Evolutionary conservation across 148 eudicot genomes (phyloP).

Genomic region (Vaccinium myrtillus): DNA sequence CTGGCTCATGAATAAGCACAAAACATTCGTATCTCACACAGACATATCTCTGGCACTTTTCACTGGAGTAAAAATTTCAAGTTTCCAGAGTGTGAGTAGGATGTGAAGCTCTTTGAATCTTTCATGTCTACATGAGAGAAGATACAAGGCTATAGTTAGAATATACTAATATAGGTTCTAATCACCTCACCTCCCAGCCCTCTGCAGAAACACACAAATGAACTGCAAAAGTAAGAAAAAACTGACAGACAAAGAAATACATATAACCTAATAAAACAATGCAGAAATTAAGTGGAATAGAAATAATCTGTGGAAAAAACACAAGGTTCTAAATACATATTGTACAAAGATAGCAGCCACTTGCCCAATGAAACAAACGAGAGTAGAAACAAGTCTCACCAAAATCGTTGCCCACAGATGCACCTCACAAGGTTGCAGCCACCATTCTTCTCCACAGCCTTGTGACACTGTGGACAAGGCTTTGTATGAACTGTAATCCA

Average conservation of each 20-base stretch:
- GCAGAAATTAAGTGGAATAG: background rate
- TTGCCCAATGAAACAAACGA: constrained; percentile 8
- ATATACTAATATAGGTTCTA: background rate
- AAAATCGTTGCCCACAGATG: constrained; percentile 66
- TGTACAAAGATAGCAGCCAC: background rate
- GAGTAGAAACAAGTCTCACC: constrained; percentile 34
- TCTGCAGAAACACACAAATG: background rate
- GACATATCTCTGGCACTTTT: background rate
- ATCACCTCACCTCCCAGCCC: background rate
- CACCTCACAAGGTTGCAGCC: constrained; percentile 73
- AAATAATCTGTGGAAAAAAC: background rate
- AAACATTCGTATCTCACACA: background rate
- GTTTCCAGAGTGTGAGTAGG: background rate
- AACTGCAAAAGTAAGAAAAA: background rate
- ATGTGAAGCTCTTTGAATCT: constrained; percentile 4
- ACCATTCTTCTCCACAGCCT: constrained; percentile 78
- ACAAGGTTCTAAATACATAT: constrained; percentile 6
- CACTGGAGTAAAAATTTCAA: background rate
- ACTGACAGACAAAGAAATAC: background rate
- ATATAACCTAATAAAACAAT: background rate
- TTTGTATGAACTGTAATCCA: constrained; percentile 70
- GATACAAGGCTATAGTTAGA: background rate
- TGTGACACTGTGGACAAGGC: constrained; percentile 64
- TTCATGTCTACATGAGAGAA: background rate
- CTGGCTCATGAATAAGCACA: background rate